phyloP scores from a whole-genome alignment of 2,329 filamentous ascomycete genomes.

The Xylariaceae sp. region DNA sequence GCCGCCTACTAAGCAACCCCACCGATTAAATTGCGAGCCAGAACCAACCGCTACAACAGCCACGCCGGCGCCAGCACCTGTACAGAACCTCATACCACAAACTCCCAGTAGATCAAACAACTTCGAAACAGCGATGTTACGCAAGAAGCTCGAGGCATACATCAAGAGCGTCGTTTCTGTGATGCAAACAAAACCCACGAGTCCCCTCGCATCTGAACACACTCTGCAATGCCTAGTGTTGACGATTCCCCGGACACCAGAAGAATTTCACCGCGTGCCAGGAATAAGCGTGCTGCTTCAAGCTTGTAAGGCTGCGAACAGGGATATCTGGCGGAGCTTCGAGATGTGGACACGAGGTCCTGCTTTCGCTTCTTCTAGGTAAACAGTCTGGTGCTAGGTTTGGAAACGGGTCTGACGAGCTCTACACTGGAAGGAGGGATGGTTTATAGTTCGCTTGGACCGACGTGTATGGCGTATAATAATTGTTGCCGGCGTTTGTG shows the following conservation, averaged over 20 bases:
- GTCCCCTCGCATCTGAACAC: constrained; percentile 4
- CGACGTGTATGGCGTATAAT: neutral
- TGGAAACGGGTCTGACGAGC: too few relatives aligned
- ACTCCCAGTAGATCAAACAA: neutral
- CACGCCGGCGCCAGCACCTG: neutral
- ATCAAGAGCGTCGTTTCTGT: constrained; percentile 9
- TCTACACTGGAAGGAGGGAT: neutral
- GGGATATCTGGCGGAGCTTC: constrained; percentile 11
- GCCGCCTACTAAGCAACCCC: too few relatives aligned
- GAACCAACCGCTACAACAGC: too few relatives aligned
- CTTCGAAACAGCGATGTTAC: neutral
- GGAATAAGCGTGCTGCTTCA: constrained; percentile 2
- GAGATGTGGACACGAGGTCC: constrained; percentile 7
- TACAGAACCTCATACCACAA: neutral
- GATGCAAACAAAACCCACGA: constrained; percentile 5
- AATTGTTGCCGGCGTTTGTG: neutral
- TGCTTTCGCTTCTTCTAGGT: neutral
- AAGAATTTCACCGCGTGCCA: constrained; percentile 7
- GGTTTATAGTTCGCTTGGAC: neutral
- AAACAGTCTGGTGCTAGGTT: too few relatives aligned
- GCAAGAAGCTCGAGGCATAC: constrained; percentile 14
- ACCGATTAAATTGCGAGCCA: too few relatives aligned
- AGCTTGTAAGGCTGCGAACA: constrained; percentile 7
- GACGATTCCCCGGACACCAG: constrained; percentile 4
- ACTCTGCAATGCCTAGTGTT: constrained; percentile 4